Conservation (phyloP, 1,139 yeast species). For the Zhuliangozyma blackwelliae region DNA sequence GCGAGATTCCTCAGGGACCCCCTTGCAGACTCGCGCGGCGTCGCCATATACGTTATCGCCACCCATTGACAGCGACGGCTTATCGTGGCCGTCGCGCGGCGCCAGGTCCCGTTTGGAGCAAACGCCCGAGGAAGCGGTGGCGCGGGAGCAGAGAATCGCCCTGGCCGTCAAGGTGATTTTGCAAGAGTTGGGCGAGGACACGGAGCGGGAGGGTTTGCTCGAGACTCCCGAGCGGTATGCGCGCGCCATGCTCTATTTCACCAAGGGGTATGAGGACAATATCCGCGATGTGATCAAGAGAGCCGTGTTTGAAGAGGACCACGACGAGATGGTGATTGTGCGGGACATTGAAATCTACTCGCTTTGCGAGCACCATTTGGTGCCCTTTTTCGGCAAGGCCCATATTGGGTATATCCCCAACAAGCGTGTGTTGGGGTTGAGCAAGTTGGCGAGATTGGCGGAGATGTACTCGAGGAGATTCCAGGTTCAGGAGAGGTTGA, state of each 20-base stretch:
- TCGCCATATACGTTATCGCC: slow-evolving; percentile 81
- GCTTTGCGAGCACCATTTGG: slow-evolving; percentile 94
- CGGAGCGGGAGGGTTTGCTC: slow-evolving; percentile 77
- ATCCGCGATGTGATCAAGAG: slow-evolving; percentile 85
- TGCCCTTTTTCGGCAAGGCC: slow-evolving; percentile 94
- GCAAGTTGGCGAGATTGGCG: slow-evolving; percentile 90
- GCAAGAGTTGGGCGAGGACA: slow-evolving; percentile 88
- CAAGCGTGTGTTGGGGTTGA: slow-evolving; percentile 87
- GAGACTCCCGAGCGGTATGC: slow-evolving; percentile 98
- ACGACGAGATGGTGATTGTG: slow-evolving; percentile 98
- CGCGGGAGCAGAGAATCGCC: slow-evolving; percentile 72
- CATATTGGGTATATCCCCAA: slow-evolving; percentile 97
- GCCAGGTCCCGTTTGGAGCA: slow-evolving; percentile 72
- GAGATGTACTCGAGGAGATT: slow-evolving; percentile 95
- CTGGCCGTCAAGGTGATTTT: slow-evolving; percentile 80
- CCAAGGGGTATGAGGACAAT: slow-evolving; percentile 95
- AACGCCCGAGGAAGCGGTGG: slow-evolving; percentile 54
- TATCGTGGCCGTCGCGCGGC: slow-evolving; percentile 93
- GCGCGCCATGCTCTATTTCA: slow-evolving; percentile 89
- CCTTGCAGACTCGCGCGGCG: slow-evolving; percentile 73
- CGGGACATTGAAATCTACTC: slow-evolving; percentile 91
- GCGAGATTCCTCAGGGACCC: slow-evolving; percentile 17
- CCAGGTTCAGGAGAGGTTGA: slow-evolving; percentile 94
- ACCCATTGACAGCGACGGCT: slow-evolving; percentile 84
- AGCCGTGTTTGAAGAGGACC: slow-evolving; percentile 97